A percentile compares a stretch with the other conserved stretches of the same genome.
Conservation (phyloP, 2,329 filamentous ascomycete species). For the Aspergillus arachidicola region DNA sequence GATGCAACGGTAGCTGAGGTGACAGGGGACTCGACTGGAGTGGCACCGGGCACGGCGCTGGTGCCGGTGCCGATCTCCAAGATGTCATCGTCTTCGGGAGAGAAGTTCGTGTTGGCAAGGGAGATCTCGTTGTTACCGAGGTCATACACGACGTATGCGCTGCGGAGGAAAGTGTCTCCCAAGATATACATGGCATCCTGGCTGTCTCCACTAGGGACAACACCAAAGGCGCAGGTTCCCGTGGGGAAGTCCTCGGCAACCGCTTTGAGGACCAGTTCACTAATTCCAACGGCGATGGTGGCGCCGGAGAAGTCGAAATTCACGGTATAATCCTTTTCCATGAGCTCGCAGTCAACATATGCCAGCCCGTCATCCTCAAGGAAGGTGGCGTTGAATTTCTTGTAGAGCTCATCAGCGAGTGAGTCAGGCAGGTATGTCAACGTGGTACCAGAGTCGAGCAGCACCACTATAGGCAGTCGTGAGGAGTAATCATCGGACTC, state of each 20-base stretch:
- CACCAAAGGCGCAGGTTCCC: conserved; percentile 69
- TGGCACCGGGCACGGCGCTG: conserved; percentile 54
- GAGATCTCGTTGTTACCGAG: conserved; percentile 71
- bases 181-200: conserved; percentile 55
- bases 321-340: conserved; percentile 49
- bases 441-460: conserved; percentile 72
- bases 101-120: conserved; percentile 68
- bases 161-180: conserved; percentile 74
- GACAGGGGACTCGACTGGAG: conserved; percentile 15
- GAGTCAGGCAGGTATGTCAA: conserved; percentile 67
- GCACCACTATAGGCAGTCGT: conserved; percentile 57
- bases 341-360: conserved; percentile 54
- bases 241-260: conserved; percentile 56
- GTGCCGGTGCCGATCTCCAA: conserved; percentile 55
- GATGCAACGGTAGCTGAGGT: conserved; percentile 17
- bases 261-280: conserved; percentile 65
- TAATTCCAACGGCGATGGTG: conserved; percentile 56
- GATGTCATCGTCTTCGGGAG: conserved; percentile 53
- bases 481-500: conserved; percentile 19
- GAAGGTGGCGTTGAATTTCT: conserved; percentile 60
- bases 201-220: conserved; percentile 59
- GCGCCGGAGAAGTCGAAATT: conserved; percentile 58
- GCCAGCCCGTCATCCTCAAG: conserved; percentile 52
- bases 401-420: conserved; percentile 54
- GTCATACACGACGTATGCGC: conserved; percentile 76